phyloP scores from a whole-genome alignment of 345 rosid genomes.

The Pelargonium nanum region DNA sequence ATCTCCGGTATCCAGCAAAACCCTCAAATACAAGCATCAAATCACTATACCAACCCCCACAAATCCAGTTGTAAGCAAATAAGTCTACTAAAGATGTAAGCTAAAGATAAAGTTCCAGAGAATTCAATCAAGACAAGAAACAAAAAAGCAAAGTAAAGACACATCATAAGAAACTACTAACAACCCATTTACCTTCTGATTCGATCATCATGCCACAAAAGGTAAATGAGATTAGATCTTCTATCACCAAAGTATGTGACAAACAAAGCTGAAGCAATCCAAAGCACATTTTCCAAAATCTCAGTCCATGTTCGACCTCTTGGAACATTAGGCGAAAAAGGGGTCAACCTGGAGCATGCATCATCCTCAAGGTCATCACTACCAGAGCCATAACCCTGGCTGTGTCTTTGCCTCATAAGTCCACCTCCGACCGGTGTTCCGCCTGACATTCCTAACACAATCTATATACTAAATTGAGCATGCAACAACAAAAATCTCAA shows the following conservation, averaged over 20 bases:
- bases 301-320: constrained; percentile 51
- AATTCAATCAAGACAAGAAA: not conserved
- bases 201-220: constrained; percentile 64
- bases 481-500: not conserved
- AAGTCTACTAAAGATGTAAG: too few species aligned
- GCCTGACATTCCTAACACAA: constrained; percentile 55
- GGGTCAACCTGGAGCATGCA: constrained; percentile 68
- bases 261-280: constrained; percentile 75
- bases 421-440: constrained; percentile 89
- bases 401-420: constrained; percentile 85
- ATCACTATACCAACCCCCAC: not conserved
- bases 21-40: not conserved
- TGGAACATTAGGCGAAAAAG: constrained; percentile 30
- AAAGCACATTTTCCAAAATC: constrained; percentile 64
- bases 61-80: not conserved
- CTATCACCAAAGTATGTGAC: constrained; percentile 72
- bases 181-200: constrained; percentile 49
- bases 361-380: constrained; percentile 89
- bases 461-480: not conserved
- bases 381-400: constrained; percentile 82
- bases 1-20: not conserved
- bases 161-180: not conserved
- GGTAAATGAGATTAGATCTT: constrained; percentile 59
- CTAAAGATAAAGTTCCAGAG: too few species aligned
- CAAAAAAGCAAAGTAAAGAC: not conserved